Evolutionary conservation across 179 eudicot species (phyloP), one percentile per base, ranked within the genome.

Genomic region (Pouteria campechiana): DNA sequence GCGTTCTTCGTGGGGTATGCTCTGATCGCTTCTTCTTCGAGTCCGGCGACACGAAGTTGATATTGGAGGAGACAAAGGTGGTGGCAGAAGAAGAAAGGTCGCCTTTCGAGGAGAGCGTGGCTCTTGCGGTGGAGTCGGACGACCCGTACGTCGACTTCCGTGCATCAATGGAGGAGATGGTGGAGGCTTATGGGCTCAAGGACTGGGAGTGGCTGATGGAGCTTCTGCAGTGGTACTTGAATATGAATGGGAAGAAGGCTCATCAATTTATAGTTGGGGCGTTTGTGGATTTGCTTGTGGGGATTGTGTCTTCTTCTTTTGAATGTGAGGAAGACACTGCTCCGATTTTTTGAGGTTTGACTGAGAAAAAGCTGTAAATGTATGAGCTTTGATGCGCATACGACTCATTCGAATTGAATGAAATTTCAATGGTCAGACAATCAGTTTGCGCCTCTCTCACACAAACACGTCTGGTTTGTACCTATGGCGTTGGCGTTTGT

Each of bases 21-120:
- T 27, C 60, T 22, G 77, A 67, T 21, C 46, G 78, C 50, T 57
- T 72, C 17, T 40, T 71, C 16, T 71, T 63, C 31, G 69, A 75
- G 52, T 69, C 69, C 4, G 81, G 67, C 7, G 70, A 66, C 37
- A 44, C 68, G 6, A 67, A 46, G 32, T 62, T 65, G 7, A 62
- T 74, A 4, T 45, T 74, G 1, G 64, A 28, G 12, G 65, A 46
- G 34, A 41, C 32, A 5, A 41, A 41, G n/a, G 64, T 22, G 12
- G 65, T 41, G 34, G 44, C 32, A 5, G 37, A 41, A 11, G 13
- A 8, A 8, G 38, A 15, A 2, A 40, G 25, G 20, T 30, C 18
- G 2, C 41, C 50, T 3, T 43, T 30, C 2, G 24, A 51, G 6
- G 44, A 52, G 21, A 51, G 43, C 19, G 52, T 23, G 40, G 24